These are phyloP conservation scores for Arachnopeziza araneosa DNA, from an alignment of 2,329 filamentous ascomycete species.

Conservation along the genomic window DNA sequence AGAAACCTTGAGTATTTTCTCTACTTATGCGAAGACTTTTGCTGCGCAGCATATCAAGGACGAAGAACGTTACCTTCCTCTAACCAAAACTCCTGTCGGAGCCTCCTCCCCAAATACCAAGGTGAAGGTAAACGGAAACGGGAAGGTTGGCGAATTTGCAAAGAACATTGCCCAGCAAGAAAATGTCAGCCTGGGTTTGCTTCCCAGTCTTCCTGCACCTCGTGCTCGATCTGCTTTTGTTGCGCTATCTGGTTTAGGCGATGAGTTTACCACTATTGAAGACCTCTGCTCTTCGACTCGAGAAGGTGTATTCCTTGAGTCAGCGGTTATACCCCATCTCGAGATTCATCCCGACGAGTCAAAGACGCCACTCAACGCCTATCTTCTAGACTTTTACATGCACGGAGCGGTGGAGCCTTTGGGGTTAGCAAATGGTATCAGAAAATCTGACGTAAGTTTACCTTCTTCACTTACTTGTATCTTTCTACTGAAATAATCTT, in stretches of 20 bases:
- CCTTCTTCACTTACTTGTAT: background rate
- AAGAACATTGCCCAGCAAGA: constrained; percentile 4
- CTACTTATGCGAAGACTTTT: constrained; percentile 63
- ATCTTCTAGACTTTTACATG: constrained; percentile 72
- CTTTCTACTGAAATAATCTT: constrained; percentile 5
- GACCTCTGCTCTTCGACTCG: constrained; percentile 64
- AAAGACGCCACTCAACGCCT: constrained; percentile 53
- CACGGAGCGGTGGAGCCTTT: constrained; percentile 60
- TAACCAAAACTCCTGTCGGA: constrained; percentile 25
- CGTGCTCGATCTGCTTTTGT: constrained; percentile 62
- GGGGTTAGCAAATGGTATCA: constrained; percentile 60
- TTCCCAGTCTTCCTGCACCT: constrained; percentile 34
- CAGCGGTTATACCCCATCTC: constrained; percentile 66
- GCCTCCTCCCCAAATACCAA: background rate
- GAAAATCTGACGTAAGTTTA: constrained; percentile 44
- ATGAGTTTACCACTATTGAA: constrained; percentile 57
- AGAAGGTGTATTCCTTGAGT: constrained; percentile 67
- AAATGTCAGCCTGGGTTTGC: constrained; percentile 8
- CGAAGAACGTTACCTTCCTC: constrained; percentile 25
- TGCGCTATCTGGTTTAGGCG: constrained; percentile 62
- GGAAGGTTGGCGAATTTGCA: constrained; percentile 8
- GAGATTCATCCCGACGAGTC: constrained; percentile 52
- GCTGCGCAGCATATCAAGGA: constrained; percentile 51
- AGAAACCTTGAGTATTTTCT: constrained; percentile 60
- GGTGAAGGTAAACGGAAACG: constrained; percentile 5